These are phyloP conservation scores for Juglanconis oblonga DNA, from an alignment of 2,329 filamentous ascomycete species.

Conservation along the genomic window DNA sequence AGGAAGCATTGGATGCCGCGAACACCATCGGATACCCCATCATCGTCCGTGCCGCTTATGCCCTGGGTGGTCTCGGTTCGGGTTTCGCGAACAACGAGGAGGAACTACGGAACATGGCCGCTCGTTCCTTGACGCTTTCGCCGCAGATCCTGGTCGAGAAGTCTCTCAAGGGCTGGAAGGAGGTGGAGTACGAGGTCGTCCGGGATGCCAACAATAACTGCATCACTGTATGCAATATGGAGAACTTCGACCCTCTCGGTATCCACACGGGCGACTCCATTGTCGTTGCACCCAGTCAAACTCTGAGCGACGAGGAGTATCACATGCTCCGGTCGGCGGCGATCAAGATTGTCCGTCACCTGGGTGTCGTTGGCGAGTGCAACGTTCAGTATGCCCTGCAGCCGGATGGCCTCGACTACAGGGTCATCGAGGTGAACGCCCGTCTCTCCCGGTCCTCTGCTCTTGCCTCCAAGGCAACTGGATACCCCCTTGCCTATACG, in stretches of 20 bases:
- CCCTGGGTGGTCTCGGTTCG: conserved; percentile 91
- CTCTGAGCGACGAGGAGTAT: conserved; percentile 95
- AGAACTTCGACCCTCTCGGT: conserved; percentile 97
- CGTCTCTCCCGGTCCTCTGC: conserved; percentile 93
- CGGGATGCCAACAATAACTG: conserved; percentile 95
- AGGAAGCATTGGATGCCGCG: conserved; percentile 87
- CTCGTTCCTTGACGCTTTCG: conserved; percentile 86
- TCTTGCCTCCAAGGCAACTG: conserved; percentile 93
- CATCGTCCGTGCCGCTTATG: conserved; percentile 95
- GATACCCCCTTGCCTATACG: conserved; percentile 94
- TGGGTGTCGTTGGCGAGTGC: conserved; percentile 96
- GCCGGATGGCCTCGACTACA: conserved; percentile 92
- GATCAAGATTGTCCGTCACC: conserved; percentile 93
- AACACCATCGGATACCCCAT: conserved; percentile 90
- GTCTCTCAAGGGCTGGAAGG: conserved; percentile 98
- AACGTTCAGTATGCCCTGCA: conserved; percentile 99
- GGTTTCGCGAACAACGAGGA: conserved; percentile 94
- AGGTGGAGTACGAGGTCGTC: conserved; percentile 98
- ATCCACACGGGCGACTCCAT: conserved; percentile 99
- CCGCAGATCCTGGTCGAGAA: conserved; percentile 98
- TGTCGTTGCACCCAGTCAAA: conserved; percentile 95
- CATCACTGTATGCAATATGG: conserved; percentile 99
- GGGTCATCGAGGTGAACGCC: conserved; percentile 98
- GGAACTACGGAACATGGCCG: conserved; percentile 90
- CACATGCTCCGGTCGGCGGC: conserved; percentile 98